phyloP scores from a whole-genome alignment of 2,329 filamentous ascomycete species.

The Fusarium sterilihyphosum region DNA sequence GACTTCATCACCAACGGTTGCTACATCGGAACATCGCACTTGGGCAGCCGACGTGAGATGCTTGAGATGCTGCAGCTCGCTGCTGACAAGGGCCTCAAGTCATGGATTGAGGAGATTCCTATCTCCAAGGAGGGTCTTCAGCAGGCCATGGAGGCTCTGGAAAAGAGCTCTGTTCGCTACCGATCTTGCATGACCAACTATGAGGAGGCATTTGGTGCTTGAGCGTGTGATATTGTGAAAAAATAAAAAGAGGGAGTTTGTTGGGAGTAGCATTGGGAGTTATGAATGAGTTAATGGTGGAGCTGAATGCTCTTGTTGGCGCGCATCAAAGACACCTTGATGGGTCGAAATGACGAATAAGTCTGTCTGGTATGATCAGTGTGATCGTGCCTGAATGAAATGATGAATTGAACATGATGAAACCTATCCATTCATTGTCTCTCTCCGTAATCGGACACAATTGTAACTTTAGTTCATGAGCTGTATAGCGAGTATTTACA shows the following conservation, averaged over 20 bases:
- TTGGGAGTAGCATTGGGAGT: slow-evolving; percentile 4
- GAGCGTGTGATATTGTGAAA: background rate
- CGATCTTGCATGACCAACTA: slow-evolving; percentile 79
- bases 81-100: slow-evolving; percentile 73
- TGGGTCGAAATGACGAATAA: slow-evolving; percentile 30
- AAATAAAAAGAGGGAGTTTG: slow-evolving; percentile 10
- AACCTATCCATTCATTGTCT: background rate
- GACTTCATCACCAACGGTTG: slow-evolving; percentile 79
- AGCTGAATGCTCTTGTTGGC: slow-evolving; percentile 10
- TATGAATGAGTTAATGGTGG: slow-evolving; percentile 26
- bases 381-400: slow-evolving; percentile 4
- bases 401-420: slow-evolving; percentile 25
- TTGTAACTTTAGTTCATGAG: background rate
- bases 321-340: slow-evolving; percentile 34
- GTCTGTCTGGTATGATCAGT: background rate
- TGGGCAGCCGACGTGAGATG: slow-evolving; percentile 76
- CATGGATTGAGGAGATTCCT: slow-evolving; percentile 78
- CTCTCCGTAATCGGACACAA: background rate
- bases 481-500: background rate
- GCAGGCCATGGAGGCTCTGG: slow-evolving; percentile 73
- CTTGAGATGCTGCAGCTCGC: slow-evolving; percentile 77
- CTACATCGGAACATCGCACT: slow-evolving; percentile 75
- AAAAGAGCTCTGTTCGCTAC: slow-evolving; percentile 77
- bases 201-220: slow-evolving; percentile 72
- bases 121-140: slow-evolving; percentile 78